These are phyloP conservation scores for Acanthamoeba healyi DNA, from an alignment of 208 protist species.

Conservation along the genomic window DNA sequence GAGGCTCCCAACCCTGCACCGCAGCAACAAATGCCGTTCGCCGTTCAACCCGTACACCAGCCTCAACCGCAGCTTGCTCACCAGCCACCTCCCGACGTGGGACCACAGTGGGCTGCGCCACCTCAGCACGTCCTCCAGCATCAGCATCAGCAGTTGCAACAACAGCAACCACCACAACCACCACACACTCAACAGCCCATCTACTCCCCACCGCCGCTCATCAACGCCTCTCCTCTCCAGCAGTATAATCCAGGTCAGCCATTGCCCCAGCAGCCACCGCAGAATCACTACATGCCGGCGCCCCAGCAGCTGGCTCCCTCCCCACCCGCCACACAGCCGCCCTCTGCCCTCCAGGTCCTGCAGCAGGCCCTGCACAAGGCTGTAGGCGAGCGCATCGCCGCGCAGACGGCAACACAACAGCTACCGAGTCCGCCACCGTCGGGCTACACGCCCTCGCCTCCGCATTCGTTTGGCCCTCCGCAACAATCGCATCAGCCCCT, in stretches of 20 bases:
- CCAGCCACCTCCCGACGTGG: no score
- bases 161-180: background rate
- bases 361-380: conserved; percentile 29
- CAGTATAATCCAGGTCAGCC: background rate
- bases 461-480: background rate
- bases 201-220: background rate
- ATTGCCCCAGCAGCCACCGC: background rate
- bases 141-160: background rate
- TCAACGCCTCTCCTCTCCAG: background rate
- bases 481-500: background rate
- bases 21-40: no score
- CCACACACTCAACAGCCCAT: background rate
- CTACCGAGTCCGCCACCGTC: background rate
- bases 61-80: background rate
- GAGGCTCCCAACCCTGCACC: no score
- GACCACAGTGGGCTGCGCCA: background rate
- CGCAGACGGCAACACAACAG: background rate
- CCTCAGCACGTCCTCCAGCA: background rate
- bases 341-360: background rate
- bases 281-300: background rate
- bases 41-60: no score
- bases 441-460: background rate
- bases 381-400: background rate
- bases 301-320: background rate
- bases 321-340: background rate